Evolutionary conservation across 345 rosid species (phyloP), one percentile per base, ranked within the genome.

Genomic region (Geranium rotundifolium): DNA sequence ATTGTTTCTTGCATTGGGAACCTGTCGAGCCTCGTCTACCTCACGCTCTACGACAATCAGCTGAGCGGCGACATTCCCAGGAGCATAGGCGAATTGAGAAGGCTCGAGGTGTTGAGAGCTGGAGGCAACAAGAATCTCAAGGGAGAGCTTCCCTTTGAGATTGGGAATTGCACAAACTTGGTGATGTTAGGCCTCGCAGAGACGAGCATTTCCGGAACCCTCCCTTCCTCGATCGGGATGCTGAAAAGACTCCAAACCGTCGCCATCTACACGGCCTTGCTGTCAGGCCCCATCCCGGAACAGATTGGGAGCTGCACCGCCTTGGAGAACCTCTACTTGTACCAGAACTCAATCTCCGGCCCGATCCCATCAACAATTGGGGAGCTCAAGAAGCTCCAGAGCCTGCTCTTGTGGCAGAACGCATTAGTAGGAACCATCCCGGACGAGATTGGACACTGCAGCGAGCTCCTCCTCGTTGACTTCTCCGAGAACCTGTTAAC

Each of bases 141-240:
- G 15, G 84, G 84, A 0, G 77, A 80, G 73, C 66, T 77, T 54
- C 81, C 81, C 19, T 8, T 3, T 46, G 80, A 77, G 74, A 80
- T 80, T 56, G 81, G 84, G 7, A 80, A 77, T 62, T 80, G 81
- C 77, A 69, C 72, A 58, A 64, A 64, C 59, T 68, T 80, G 80
- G 73, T 77, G 57, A 70, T 75, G 31, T 61, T 77, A 65, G 84
- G 84, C 56, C 73, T 80, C 2, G 78, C 84, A 0, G 84, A 75
- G 61, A 77, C 84, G 57, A 71, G 76, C 75, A 63, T 80, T 71
- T 77, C 81, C 0, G 81, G 84, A 57, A 63, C 63, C n/a, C 72
- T 75, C 56, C 84, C 84, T 17, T 56, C 73, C 16, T 72, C 84
- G 12, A 68, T 80, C 17, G 81, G 84, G 19, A 64, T 41, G 72